Evolutionary conservation across 805 yeast genomes (phyloP), one percentile per base, ranked within the genome.

Genomic region (Ascoidea rubescens): DNA sequence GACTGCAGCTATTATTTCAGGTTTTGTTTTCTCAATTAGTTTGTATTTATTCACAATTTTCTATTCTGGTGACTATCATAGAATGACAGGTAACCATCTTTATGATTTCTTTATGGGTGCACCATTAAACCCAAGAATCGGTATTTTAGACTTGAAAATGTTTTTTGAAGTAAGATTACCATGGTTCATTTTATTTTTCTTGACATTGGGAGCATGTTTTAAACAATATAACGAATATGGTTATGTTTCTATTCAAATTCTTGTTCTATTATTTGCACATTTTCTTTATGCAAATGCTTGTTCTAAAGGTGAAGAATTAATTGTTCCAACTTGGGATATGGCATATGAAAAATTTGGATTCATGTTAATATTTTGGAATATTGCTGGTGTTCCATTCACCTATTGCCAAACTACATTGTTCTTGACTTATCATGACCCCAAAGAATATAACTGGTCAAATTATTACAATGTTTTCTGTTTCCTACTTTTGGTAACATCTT

Each of bases 291-390:
- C 96, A 55, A 91, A 93, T 64, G 96, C 97, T 2, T 91, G 98
- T 69, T 83, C 96, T 53, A 93, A 93, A 70, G 99, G 98, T 60
- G 99, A 93, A 70, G 98, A 93, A 67, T 73, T 91, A 61, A 93
- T 93, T 65, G 96, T 90, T 56, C 96, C 98, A 60, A 86, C 96
- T 17, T 93, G 99, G 98, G 99, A 93, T 68, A 91, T 93, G 97
- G 96, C 96, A 37, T 93, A 93, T 68, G 99, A 93, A 68, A 93
- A 93, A 71, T 93, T 93, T 62, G 99, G 99, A n/a, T 93, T 93
- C 74, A 90, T 93, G 98, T 78, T 93, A 58, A 80, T 90, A 60
- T 93, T 93, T 75, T 93, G 99, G 99, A 93, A 93, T 72, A 88
- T 93, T 66, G 96, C 97, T 37, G 99, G 99, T 62, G 99, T 93